Evolutionary conservation across 2,329 filamentous ascomycete genomes (phyloP).

Genomic region (Trichoderma arundinaceum): DNA sequence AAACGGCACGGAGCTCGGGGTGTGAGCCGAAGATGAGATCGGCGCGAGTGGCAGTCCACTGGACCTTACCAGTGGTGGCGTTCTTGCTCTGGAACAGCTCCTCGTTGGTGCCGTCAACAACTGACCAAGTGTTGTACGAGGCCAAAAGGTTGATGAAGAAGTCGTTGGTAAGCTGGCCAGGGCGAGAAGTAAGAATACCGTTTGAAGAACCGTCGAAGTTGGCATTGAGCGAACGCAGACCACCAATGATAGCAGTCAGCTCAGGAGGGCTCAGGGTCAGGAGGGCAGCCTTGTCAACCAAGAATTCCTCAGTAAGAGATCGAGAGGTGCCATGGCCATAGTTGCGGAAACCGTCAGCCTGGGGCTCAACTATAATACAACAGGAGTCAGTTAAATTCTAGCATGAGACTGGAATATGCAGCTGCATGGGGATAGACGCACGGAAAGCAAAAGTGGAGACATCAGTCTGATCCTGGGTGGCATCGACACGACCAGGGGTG

Average conservation of each 20-base stretch:
- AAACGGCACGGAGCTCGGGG: constrained; percentile 70
- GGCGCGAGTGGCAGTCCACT: constrained; percentile 71
- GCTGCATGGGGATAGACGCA: constrained; percentile 12
- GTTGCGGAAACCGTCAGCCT: constrained; percentile 77
- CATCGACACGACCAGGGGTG: constrained; percentile 72
- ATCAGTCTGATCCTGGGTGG: constrained; percentile 73
- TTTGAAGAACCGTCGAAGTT: constrained; percentile 72
- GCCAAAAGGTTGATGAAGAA: constrained; percentile 82
- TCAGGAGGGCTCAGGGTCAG: constrained; percentile 73
- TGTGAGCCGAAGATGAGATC: constrained; percentile 75
- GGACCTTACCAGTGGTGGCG: constrained; percentile 66
- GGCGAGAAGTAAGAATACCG: constrained; percentile 70
- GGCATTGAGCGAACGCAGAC: constrained; percentile 69
- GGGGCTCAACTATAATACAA: constrained; percentile 59
- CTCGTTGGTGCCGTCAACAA: constrained; percentile 46
- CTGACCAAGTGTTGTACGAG: constrained; percentile 64
- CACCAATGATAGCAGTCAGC: constrained; percentile 71
- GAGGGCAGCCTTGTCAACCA: constrained; percentile 73
- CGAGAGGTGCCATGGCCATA: constrained; percentile 68
- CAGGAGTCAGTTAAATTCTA: background rate
- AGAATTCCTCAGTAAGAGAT: constrained; percentile 68
- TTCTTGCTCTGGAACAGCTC: constrained; percentile 69
- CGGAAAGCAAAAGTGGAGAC: constrained; percentile 63
- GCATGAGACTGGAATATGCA: background rate
- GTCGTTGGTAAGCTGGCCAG: constrained; percentile 75